Conservation (phyloP, 148 eudicot species). For the Cornus florida region DNA sequence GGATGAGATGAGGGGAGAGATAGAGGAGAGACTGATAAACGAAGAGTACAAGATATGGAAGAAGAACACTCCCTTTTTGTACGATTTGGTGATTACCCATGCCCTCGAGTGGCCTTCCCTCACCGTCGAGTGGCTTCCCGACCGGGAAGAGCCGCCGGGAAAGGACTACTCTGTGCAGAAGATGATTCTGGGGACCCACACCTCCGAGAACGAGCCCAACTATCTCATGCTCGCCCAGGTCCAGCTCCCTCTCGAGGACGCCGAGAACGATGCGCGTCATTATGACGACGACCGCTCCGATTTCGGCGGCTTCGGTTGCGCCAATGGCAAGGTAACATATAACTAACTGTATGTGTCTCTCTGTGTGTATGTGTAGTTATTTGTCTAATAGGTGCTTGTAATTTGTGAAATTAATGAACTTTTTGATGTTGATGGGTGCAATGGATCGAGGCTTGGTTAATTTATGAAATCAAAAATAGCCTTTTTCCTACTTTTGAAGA, state of each 20-base stretch:
- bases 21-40: conserved; percentile 76
- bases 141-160: conserved; percentile 78
- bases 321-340: conserved; percentile 61
- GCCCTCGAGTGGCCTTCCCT: conserved; percentile 96
- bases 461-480: not conserved
- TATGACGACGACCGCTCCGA: conserved; percentile 68
- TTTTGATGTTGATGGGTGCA: not conserved
- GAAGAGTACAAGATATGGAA: conserved; percentile 96
- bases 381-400: not conserved
- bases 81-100: conserved; percentile 80
- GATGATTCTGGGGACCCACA: conserved; percentile 86
- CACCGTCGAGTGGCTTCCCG: conserved; percentile 93
- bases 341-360: not conserved
- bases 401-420: not conserved
- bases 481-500: not conserved
- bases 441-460: not conserved
- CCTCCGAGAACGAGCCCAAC: conserved; percentile 81
- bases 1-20: conserved; percentile 66
- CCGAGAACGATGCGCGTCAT: conserved; percentile 65
- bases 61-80: conserved; percentile 79
- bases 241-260: conserved; percentile 76
- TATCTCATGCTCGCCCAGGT: conserved; percentile 88
- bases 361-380: not conserved
- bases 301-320: conserved; percentile 71
- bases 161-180: conserved; percentile 88